Percentiles rank a stretch among this genome's conserved stretches.
phyloP scores from a whole-genome alignment of 257 asterid genomes.

The Paraleonurus japonicus region DNA sequence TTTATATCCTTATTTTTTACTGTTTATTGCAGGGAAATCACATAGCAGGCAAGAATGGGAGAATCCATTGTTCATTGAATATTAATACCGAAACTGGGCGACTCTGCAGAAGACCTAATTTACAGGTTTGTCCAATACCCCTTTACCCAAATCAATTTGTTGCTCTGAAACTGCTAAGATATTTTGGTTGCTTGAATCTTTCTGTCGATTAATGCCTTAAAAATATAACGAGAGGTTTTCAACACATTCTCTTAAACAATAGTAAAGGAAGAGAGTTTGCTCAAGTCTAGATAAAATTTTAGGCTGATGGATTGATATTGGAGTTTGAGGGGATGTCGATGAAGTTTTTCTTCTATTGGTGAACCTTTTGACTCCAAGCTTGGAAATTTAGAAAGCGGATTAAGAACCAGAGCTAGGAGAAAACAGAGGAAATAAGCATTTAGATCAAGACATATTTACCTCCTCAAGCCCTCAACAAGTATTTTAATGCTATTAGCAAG shows the following conservation, averaged over 20 bases:
- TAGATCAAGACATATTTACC: constrained; percentile 6
- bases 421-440: constrained; percentile 2
- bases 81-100: constrained; percentile 98
- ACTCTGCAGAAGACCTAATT: constrained; percentile 98
- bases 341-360: background rate
- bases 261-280: background rate
- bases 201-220: background rate
- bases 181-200: background rate
- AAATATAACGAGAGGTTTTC: too few relatives aligned
- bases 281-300: background rate
- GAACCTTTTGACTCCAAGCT: background rate
- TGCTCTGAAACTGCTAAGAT: background rate
- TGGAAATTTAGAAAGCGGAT: background rate
- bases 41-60: constrained; percentile 77
- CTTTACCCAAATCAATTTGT: constrained; percentile 7
- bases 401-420: background rate
- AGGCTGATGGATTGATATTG: background rate
- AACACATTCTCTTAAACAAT: too few relatives aligned
- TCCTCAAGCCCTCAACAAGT: constrained; percentile 6
- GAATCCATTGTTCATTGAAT: constrained; percentile 94
- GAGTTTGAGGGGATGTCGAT: background rate
- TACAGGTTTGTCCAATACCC: constrained; percentile 61
- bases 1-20: background rate
- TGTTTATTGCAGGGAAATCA: constrained; percentile 61
- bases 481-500: constrained; percentile 8